Conservation (phyloP, 345 rosid species). For the Nephelium lappaceum region DNA sequence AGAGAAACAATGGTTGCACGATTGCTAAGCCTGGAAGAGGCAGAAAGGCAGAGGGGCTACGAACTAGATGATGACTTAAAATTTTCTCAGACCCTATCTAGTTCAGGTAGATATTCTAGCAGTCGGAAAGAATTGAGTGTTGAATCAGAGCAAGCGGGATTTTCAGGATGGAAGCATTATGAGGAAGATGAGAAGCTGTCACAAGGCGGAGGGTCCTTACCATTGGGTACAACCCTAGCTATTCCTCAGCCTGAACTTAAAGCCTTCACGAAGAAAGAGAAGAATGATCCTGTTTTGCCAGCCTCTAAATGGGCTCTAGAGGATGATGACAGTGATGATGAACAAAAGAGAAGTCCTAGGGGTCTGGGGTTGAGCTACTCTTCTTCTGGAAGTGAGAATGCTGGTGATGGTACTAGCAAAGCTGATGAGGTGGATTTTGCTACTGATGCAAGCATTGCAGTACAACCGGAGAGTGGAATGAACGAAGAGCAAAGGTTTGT, state of each 20-base stretch:
- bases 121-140: constrained; percentile 53
- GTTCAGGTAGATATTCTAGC: constrained; percentile 47
- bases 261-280: constrained; percentile 69
- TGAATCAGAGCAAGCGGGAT: constrained; percentile 48
- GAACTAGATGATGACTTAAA: constrained; percentile 79
- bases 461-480: constrained; percentile 63
- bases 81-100: constrained; percentile 53
- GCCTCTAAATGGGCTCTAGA: constrained; percentile 98
- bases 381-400: constrained; percentile 86
- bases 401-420: constrained; percentile 60
- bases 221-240: constrained; percentile 44
- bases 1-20: constrained; percentile 97
- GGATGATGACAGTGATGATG: constrained; percentile 89
- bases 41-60: constrained; percentile 85
- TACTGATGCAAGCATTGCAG: constrained; percentile 46
- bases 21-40: constrained; percentile 90
- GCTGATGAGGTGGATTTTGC: constrained; percentile 64
- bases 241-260: constrained; percentile 74
- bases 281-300: constrained; percentile 73
- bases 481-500: constrained; percentile 92
- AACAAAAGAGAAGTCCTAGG: constrained; percentile 56
- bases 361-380: constrained; percentile 78
- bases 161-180: constrained; percentile 49
- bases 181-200: constrained; percentile 50
- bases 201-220: constrained; percentile 41